Base-by-base conservation (phyloP, 768 basidiomycete species). In the Boletales sp. region DNA sequence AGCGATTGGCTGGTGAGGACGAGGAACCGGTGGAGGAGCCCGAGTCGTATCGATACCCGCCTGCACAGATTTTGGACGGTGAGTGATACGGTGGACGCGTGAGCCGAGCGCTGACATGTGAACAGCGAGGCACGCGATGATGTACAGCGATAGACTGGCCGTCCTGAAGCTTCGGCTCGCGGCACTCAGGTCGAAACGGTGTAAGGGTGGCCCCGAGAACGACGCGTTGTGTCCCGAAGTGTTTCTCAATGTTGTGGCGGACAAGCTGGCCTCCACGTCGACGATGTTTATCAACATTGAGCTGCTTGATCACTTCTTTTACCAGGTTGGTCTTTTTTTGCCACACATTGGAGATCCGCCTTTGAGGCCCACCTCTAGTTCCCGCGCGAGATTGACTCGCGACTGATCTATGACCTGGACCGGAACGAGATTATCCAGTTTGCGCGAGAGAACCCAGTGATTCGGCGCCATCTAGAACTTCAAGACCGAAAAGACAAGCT, bases 271-370 rank as follows among this genome's bases (percentile, higher is more conserved):
- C 1, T 86, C 93, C 63, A 98, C 95, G 0, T 91, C 93, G 3
- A 84, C 94, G 3, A 92, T 97, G 87, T 98, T 98, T 69, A 97
- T 99, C 77, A 97, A 94, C 72, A 97, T 99, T 51, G 97, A 99
- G 66, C 76, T 99, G 10, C 80, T 98, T 2, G 94, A 97, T 61
- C 94, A 97, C 59, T 99, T 98, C 78, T 98, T 98, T 76, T 97
- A 98, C 63, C 92, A 95, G 77, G 92, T 90, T 57, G 39, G 79
- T 64, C 31, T 19, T 31, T 19, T 8, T n/a, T 4, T 13, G 40
- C 48, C 18, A 32, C 18, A 18, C 11, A 13, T 14, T 15, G 12
- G 18, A 11, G 18, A n/a, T 0, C 8, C 5, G 8, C 14, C 13
- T 11, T 38, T 38, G 54, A 24, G 54, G 19, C 48, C n/a, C 2